Evolutionary conservation across 495 filamentous ascomycete species (phyloP).

Genomic region (Aspergillus wentii): DNA sequence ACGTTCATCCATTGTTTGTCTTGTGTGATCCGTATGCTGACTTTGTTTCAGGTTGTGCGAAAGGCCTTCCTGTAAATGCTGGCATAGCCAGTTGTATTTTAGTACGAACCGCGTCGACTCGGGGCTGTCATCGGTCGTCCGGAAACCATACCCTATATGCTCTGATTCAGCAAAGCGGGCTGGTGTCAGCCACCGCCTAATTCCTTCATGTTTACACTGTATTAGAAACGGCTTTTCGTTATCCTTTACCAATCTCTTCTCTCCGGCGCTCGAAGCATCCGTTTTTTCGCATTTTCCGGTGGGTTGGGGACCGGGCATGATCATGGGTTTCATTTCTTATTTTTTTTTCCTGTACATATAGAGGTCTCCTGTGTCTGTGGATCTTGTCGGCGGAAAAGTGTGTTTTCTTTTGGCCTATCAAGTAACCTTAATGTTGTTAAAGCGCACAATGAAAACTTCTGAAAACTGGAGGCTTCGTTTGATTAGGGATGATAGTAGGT

Average conservation of each 20-base stretch:
- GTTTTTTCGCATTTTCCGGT: conserved; percentile 43
- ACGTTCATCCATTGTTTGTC: conserved; percentile 31
- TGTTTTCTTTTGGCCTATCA: conserved; percentile 20
- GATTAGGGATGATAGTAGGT: no score
- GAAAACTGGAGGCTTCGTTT: no score
- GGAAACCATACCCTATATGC: conserved; percentile 26
- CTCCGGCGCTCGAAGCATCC: conserved; percentile 46
- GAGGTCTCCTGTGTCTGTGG: conserved; percentile 35
- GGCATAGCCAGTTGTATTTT: conserved; percentile 11
- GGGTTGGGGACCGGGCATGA: conserved; percentile 42
- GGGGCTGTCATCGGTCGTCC: conserved; percentile 13
- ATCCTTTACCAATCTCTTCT: conserved; percentile 36
- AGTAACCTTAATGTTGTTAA: conserved; percentile 31
- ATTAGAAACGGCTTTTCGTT: conserved; percentile 38
- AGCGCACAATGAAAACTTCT: conserved; percentile 14
- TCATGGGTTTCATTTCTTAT: conserved; percentile 37
- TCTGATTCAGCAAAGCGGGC: conserved; percentile 26
- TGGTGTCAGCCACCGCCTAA: conserved; percentile 17
- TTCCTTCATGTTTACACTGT: conserved; percentile 30
- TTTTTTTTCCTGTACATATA: conserved; percentile 45
- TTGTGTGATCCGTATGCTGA: conserved; percentile 23
- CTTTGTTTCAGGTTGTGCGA: conserved; percentile 45
- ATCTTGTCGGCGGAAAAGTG: conserved; percentile 25
- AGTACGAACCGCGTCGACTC: conserved; percentile 9
- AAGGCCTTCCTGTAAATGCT: conserved; percentile 50